A percentile compares a stretch with the other conserved stretches of the same genome.
These are phyloP conservation scores for Calonectria leucothoes DNA, from an alignment of 2,329 filamentous ascomycete genomes.

Conservation along the genomic window DNA sequence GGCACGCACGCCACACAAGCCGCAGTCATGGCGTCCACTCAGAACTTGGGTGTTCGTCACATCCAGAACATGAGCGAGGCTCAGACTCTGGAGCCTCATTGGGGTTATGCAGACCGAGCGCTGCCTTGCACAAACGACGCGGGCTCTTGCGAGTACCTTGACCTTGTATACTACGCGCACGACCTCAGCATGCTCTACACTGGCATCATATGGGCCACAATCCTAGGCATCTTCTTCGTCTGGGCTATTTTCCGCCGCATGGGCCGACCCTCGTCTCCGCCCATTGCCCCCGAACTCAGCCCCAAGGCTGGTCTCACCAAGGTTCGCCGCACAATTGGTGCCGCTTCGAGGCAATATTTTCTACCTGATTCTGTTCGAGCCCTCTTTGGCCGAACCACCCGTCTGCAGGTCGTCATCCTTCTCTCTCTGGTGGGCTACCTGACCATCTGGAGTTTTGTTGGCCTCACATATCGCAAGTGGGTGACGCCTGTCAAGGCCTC, in stretches of 20 bases:
- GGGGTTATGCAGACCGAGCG: conserved; percentile 59
- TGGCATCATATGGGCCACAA: conserved; percentile 61
- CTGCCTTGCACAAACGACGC: conserved; percentile 59
- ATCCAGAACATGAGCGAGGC: conserved; percentile 56
- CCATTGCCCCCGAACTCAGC: conserved; percentile 35
- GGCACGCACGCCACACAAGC: background rate
- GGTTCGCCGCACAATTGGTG: conserved; percentile 51
- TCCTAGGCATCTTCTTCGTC: conserved; percentile 56
- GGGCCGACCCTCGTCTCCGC: conserved; percentile 40
- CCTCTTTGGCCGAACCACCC: conserved; percentile 75
- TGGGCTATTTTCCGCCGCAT: conserved; percentile 50
- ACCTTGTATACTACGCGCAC: conserved; percentile 62
- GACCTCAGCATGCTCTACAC: conserved; percentile 62
- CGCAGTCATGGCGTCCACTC: conserved; percentile 32
- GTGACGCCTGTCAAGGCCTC: conserved; percentile 72
- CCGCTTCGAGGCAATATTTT: conserved; percentile 62
- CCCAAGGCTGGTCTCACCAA: conserved; percentile 36
- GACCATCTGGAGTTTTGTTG: conserved; percentile 75
- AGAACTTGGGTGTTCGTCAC: conserved; percentile 45
- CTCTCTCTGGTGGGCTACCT: conserved; percentile 70
- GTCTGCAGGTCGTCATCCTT: conserved; percentile 74
- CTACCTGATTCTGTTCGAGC: conserved; percentile 68
- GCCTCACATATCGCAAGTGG: conserved; percentile 77
- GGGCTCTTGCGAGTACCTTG: conserved; percentile 63
- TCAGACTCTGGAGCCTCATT: conserved; percentile 53